Percentiles rank a stretch among this genome's conserved stretches.
Evolutionary conservation across 179 eudicot species (phyloP).

Genomic region (Sideroxylon spinosum): DNA sequence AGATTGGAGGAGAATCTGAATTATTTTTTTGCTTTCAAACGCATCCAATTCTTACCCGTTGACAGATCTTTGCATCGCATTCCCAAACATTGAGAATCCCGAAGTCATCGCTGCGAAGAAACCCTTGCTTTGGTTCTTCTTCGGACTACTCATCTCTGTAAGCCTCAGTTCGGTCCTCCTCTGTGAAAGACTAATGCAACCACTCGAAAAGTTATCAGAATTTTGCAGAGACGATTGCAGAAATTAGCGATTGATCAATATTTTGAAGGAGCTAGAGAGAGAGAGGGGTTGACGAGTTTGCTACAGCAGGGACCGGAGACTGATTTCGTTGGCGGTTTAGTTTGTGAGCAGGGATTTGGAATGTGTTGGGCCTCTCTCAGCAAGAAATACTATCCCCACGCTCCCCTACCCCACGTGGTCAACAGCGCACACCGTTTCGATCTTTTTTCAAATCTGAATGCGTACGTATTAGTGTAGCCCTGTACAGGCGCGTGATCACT

Average conservation of each 20-base stretch:
- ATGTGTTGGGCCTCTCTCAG: too few relatives aligned
- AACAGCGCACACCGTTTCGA: too few relatives aligned
- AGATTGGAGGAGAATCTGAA: too few relatives aligned
- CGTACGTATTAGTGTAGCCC: too few relatives aligned
- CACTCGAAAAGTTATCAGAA: background rate
- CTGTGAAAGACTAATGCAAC: background rate
- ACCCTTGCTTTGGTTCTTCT: conserved; percentile 36
- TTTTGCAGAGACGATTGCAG: background rate
- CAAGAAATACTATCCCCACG: too few relatives aligned
- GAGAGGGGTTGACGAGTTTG: background rate
- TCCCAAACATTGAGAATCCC: conserved; percentile 43
- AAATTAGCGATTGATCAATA: too few relatives aligned
- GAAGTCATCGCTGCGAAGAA: conserved; percentile 47
- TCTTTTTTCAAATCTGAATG: too few relatives aligned
- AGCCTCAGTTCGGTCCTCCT: conserved; percentile 22
- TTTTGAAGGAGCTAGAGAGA: too few relatives aligned
- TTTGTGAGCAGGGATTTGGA: background rate
- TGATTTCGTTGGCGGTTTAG: conserved; percentile 6
- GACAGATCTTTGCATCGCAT: conserved; percentile 57
- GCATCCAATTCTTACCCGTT: conserved; percentile 30
- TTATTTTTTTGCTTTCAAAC: too few relatives aligned
- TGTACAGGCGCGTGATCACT: too few relatives aligned
- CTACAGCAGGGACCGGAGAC: conserved; percentile 9
- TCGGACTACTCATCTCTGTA: conserved; percentile 36
- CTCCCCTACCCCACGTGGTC: too few relatives aligned